Conservation (phyloP, 139 green algal species). For the Picochlorum costavermella region DNA sequence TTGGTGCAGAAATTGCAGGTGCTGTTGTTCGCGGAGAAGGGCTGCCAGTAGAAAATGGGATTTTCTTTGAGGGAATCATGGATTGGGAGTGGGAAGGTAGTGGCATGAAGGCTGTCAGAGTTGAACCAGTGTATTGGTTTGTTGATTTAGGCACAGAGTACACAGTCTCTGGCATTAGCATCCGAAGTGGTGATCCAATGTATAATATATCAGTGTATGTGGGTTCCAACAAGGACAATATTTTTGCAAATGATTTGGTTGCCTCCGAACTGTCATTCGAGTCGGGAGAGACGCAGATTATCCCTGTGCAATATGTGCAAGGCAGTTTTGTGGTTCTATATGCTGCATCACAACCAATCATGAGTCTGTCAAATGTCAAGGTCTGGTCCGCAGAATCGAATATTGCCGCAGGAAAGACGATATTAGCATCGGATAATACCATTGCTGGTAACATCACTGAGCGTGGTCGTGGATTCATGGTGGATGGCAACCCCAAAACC, state of each 20-base stretch:
- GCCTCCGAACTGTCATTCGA: constrained; percentile 4
- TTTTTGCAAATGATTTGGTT: constrained; percentile 16
- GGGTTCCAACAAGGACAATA: constrained; percentile 9
- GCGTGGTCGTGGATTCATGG: neutral
- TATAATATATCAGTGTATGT: constrained; percentile 17
- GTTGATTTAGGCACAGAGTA: constrained; percentile 11
- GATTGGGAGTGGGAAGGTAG: neutral
- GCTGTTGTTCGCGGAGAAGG: constrained; percentile 9
- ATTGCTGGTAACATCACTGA: neutral
- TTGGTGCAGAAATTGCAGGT: constrained; percentile 10
- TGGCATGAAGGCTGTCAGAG: neutral
- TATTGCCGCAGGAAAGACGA: constrained; percentile 12
- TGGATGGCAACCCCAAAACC: neutral
- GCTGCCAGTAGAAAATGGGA: neutral
- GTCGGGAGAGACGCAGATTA: constrained; percentile 9
- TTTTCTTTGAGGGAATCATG: constrained; percentile 2
- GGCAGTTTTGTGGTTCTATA: constrained; percentile 26
- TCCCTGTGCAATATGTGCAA: neutral
- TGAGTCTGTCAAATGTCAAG: constrained; percentile 19
- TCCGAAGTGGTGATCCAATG: constrained; percentile 14
- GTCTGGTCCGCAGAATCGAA: constrained; percentile 25
- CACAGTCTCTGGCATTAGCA: constrained; percentile 5
- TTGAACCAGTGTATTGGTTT: constrained; percentile 29
- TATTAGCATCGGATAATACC: constrained; percentile 1
- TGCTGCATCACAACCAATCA: neutral